Conservation (phyloP, 2,329 filamentous ascomycete species). For the Neofusicoccum kwambonambiense region DNA sequence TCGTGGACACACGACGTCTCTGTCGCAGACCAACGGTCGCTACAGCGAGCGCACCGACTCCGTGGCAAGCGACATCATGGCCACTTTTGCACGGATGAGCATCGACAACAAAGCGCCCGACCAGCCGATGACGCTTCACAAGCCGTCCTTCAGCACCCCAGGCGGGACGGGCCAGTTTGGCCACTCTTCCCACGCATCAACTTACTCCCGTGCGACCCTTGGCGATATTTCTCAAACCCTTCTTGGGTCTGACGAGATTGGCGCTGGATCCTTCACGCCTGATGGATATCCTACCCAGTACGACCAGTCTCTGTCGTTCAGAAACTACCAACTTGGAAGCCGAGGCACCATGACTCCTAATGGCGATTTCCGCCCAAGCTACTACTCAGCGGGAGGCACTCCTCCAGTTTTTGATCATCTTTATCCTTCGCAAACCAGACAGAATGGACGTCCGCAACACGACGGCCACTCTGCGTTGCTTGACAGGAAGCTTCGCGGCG, state of each 20-base stretch:
- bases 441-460: conserved; percentile 33
- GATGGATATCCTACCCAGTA: conserved; percentile 35
- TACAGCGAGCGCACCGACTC: conserved; percentile 40
- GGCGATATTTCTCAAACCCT: conserved; percentile 26
- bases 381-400: conserved; percentile 48
- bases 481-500: conserved; percentile 50
- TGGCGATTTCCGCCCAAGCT: conserved; percentile 46
- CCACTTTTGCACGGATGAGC: conserved; percentile 34
- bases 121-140: conserved; percentile 31
- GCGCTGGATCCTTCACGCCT: conserved; percentile 33
- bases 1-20: conserved; percentile 49
- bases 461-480: conserved; percentile 45
- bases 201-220: conserved; percentile 19
- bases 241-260: conserved; percentile 24
- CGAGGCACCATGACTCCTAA: conserved; percentile 42
- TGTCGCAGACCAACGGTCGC: conserved; percentile 47
- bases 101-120: conserved; percentile 35
- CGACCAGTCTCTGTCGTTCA: conserved; percentile 38
- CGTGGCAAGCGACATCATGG: conserved; percentile 38
- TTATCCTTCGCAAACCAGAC: conserved; percentile 43
- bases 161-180: conserved; percentile 27
- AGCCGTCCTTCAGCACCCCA: conserved; percentile 33
- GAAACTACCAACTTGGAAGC: conserved; percentile 42
- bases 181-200: conserved; percentile 15
- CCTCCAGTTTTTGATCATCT: conserved; percentile 45